A percentile compares a stretch with the other conserved stretches of the same genome.
These are phyloP conservation scores for Fraxinus excelsior DNA, from an alignment of 257 asterid species.

Conservation along the genomic window DNA sequence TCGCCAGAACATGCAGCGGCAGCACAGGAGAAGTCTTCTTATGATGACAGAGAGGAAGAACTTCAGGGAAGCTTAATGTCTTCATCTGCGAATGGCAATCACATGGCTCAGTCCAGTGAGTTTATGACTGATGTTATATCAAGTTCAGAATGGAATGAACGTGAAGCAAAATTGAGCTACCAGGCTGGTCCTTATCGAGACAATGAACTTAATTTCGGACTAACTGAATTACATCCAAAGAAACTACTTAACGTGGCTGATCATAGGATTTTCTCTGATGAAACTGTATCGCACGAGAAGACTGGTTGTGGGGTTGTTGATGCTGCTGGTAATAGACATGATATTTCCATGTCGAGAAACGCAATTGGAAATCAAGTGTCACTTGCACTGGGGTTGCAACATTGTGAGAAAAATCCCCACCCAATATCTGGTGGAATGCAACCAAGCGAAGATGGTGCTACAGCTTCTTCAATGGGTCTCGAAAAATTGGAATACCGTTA, in stretches of 20 bases:
- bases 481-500: constrained; percentile 49
- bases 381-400: constrained; percentile 57
- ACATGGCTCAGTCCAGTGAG: constrained; percentile 27
- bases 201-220: constrained; percentile 30
- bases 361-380: constrained; percentile 44
- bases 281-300: constrained; percentile 23
- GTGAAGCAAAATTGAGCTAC: constrained; percentile 29
- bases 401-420: constrained; percentile 32
- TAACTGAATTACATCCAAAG: constrained; percentile 22
- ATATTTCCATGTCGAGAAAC: constrained; percentile 30
- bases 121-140: constrained; percentile 29
- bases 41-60: constrained; percentile 45
- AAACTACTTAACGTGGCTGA: constrained; percentile 19
- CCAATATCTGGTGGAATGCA: constrained; percentile 27
- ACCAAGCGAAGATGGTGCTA: constrained; percentile 29
- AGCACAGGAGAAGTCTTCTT: constrained; percentile 40
- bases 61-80: constrained; percentile 35
- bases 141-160: constrained; percentile 26
- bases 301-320: constrained; percentile 22
- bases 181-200: constrained; percentile 34
- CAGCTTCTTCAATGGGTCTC: constrained; percentile 34
- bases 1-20: constrained; percentile 44
- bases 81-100: constrained; percentile 30
- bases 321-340: constrained; percentile 21
- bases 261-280: constrained; percentile 15